These are phyloP conservation scores for Neurospora sp. DNA, from an alignment of 495 filamentous ascomycete species.

Conservation along the genomic window DNA sequence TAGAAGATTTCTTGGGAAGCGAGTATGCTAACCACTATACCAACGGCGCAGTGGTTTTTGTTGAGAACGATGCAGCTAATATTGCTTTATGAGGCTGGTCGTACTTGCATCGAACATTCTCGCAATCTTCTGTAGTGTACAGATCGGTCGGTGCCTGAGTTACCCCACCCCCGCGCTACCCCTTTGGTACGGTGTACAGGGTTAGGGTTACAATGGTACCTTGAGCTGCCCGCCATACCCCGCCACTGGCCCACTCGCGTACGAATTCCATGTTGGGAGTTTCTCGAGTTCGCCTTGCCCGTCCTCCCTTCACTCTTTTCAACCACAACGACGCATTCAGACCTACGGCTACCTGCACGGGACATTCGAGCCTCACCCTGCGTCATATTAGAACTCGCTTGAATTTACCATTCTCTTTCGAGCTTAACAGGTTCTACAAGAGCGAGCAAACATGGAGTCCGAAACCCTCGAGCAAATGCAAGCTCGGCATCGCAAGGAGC, in stretches of 20 bases:
- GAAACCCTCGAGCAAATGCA: slow-evolving; percentile 62
- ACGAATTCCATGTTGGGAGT: neutral
- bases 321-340: neutral
- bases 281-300: neutral
- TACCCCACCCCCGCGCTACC: neutral
- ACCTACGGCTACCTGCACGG: neutral
- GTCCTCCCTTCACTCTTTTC: neutral
- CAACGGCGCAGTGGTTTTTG: neutral
- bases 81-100: neutral
- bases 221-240: neutral
- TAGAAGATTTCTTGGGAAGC: neutral
- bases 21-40: slow-evolving; percentile 1
- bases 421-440: neutral
- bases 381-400: neutral
- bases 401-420: neutral
- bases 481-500: slow-evolving; percentile 77
- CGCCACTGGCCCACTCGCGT: neutral
- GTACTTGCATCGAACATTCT: neutral
- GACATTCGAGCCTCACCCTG: neutral
- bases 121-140: neutral
- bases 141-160: neutral
- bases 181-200: neutral
- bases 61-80: neutral
- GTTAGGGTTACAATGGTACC: neutral
- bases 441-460: slow-evolving; percentile 13